These are phyloP conservation scores for Rhododendron ovatum DNA, from an alignment of 148 eudicot genomes.

Conservation along the genomic window DNA sequence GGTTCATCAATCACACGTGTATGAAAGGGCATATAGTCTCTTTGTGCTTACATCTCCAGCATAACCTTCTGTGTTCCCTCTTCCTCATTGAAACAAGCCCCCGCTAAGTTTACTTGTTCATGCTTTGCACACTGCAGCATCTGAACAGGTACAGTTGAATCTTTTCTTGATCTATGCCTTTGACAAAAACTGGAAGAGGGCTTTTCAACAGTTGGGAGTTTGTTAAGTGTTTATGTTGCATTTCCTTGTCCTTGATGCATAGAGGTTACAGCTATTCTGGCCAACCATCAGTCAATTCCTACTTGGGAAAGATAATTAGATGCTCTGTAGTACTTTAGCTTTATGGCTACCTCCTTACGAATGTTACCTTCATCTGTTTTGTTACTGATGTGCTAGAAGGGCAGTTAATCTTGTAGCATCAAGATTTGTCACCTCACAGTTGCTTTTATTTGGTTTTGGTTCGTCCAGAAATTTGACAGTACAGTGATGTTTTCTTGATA, in stretches of 20 bases:
- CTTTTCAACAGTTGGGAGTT: background rate
- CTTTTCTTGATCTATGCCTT: background rate
- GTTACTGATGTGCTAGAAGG: background rate
- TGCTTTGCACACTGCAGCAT: background rate
- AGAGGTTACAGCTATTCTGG: background rate
- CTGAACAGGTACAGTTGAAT: no score
- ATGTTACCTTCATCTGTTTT: background rate
- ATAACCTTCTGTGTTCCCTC: background rate
- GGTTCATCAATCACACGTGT: background rate
- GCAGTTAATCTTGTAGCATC: background rate
- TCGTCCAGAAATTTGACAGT: background rate
- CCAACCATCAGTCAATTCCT: background rate
- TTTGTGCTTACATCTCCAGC: background rate
- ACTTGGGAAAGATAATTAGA: constrained; percentile 1
- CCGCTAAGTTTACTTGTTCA: background rate
- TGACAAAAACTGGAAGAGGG: background rate
- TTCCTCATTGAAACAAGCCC: background rate
- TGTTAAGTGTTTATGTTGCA: background rate
- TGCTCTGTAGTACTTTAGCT: background rate
- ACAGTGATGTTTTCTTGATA: background rate
- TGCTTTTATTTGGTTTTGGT: background rate
- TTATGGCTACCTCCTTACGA: background rate
- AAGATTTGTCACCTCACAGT: background rate
- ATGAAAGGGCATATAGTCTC: background rate
- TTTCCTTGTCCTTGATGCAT: background rate